Base-by-base conservation (phyloP, 306 rosid genomes). In the Argentina anserina region DNA sequence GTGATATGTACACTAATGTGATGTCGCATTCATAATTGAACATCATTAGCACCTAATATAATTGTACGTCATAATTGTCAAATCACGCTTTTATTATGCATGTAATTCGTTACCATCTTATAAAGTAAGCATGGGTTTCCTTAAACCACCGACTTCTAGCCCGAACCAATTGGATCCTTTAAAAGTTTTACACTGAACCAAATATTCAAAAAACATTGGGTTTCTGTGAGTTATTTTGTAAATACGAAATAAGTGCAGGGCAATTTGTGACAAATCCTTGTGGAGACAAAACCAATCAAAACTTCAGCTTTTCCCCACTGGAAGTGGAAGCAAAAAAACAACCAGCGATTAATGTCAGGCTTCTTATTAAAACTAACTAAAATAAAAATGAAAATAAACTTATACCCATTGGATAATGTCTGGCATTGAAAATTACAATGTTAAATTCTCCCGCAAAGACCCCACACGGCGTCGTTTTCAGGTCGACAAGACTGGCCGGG, bases 261-360 rank as follows among this genome's bases (percentile, higher is more conserved):
- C 13, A 53, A 8, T 0, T 53, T 15, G 0, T 21, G 37, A 11
- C 1, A 33, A 26, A 39, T 11, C 0, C 11, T 17, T 33, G 7
- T 5, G 26, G n/a, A 56, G 75, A 56, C 66, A 71, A 71, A 71
- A 9, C 55, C 40, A 55, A 40, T 29, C 53, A 56, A 52, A 5
- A 5, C 40, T 18, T n/a, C 66, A 71, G 41, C 33, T 25, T 25
- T 56, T 40, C 9, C 52, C 53, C 66, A 56, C 66, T 40, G 1
- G 18, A 58, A 58, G 10, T 5, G 18, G 37, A 58, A 26, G 36
- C 9, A 28, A 26, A 1, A 7, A 11, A 59, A 59, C 65, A 59
- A 59, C 39, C 39, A 14, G 20, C 39, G 39, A 55, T 52, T 1
- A 23, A 15, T 37, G 52, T 53, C 36, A 34, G 45, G 14, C 74